These are phyloP conservation scores for Sanghuangporus baumii DNA, from an alignment of 1,284 basidiomycete genomes.

Conservation along the genomic window DNA sequence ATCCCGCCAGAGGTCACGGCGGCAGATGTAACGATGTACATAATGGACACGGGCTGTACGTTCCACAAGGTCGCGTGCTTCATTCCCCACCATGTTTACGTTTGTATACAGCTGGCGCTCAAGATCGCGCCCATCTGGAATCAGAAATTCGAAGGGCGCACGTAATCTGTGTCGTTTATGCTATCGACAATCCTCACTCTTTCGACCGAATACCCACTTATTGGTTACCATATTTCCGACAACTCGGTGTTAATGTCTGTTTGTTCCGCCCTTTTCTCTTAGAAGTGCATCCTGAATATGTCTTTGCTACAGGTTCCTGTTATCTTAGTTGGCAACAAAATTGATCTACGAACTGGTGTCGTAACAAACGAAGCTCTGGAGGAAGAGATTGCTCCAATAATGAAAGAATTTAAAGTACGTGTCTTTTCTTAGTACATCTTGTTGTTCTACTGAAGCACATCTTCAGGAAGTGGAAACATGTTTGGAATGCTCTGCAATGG, in stretches of 20 bases:
- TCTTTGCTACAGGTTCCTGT: conserved; percentile 75
- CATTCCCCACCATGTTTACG: conserved; percentile 20
- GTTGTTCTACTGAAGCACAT: conserved; percentile 13
- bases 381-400: conserved; percentile 91
- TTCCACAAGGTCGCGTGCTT: conserved; percentile 20
- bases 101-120: conserved; percentile 52
- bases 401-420: conserved; percentile 93
- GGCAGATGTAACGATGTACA: conserved; percentile 93
- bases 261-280: conserved; percentile 15
- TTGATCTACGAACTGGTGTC: conserved; percentile 88
- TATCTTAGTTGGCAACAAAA: conserved; percentile 97
- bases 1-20: conserved; percentile 94
- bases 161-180: conserved; percentile 97
- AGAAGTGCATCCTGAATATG: conserved; percentile 1
- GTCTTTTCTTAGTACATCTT: conserved; percentile 5
- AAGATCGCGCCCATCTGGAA: conserved; percentile 85
- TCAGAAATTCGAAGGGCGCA: conserved; percentile 94
- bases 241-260: conserved; percentile 88
- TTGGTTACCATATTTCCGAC: conserved; percentile 96
- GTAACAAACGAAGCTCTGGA: conserved; percentile 94
- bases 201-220: conserved; percentile 98
- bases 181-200: conserved; percentile 91
- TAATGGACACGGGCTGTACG: conserved; percentile 90
- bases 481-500: conserved; percentile 91
- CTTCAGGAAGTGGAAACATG: conserved; percentile 94